phyloP scores from a whole-genome alignment of 768 basidiomycete species.

The Rickenella mellea region DNA sequence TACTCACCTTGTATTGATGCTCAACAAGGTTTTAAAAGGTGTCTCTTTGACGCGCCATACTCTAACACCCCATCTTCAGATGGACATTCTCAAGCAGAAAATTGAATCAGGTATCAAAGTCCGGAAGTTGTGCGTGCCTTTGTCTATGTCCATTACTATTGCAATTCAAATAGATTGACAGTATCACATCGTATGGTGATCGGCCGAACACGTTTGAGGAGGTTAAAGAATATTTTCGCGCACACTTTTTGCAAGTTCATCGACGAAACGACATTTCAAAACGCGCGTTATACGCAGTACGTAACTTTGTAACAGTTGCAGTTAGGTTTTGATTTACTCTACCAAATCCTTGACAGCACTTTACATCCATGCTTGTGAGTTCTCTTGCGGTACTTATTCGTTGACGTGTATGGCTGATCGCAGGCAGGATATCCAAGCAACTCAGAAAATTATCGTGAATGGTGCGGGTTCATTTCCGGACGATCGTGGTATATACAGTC shows the following conservation, averaged over 20 bases:
- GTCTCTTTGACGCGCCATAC: constrained; percentile 5
- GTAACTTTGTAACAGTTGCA: constrained; percentile 17
- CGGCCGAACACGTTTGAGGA: constrained; percentile 62
- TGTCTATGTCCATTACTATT: neutral
- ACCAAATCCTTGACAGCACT: constrained; percentile 35
- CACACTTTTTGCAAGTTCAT: constrained; percentile 75
- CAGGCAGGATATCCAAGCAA: constrained; percentile 62
- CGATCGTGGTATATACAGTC: too few relatives aligned
- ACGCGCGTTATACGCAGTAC: constrained; percentile 55
- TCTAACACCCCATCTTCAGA: constrained; percentile 27
- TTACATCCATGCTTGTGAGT: constrained; percentile 59
- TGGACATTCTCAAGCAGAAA: constrained; percentile 65
- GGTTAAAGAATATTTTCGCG: constrained; percentile 72
- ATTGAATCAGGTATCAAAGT: constrained; percentile 58
- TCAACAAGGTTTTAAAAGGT: constrained; percentile 55
- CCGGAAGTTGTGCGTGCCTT: constrained; percentile 58
- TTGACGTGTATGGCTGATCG: constrained; percentile 2
- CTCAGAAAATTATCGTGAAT: constrained; percentile 54
- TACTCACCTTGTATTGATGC: constrained; percentile 63
- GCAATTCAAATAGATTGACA: too few relatives aligned
- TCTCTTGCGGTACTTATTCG: constrained; percentile 1
- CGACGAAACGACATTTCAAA: constrained; percentile 50
- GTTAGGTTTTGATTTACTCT: constrained; percentile 1
- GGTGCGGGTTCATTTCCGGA: constrained; percentile 30
- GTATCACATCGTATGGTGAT: constrained; percentile 71